Base-by-base conservation (phyloP, 306 rosid species). In the Prunus dulcis region DNA sequence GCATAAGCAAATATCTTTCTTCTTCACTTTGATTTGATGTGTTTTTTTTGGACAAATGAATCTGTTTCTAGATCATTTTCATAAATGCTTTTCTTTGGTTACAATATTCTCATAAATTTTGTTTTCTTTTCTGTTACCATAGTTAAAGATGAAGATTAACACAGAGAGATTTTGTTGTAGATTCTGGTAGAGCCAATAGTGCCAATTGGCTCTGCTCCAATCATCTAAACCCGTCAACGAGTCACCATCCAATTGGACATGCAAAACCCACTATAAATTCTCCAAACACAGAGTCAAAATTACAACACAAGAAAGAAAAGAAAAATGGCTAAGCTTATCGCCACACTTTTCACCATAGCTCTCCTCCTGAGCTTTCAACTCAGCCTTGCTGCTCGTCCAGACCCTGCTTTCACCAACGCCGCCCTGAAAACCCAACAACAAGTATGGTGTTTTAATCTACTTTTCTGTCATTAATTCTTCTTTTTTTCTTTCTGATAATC, bases 311-410 rank as follows among this genome's bases (percentile, higher is more conserved):
- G 1, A 49, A 2, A 25, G 1, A 2, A 25, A 13, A 2, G 8
- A 61, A 15, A 27, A 6, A 89, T 91, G 97, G 78, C 83, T 15
- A 88, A 85, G 78, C 57, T 80, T 0, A 20, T 70, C 41, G 25
- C 60, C 80, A 76, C 86, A 69, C 38, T 87, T 81, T 81, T 91
- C 85, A 80, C 89, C 64, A 41, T 91, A 9, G 69, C 61, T 68
- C 85, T 91, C 70, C 82, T 91, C 30, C 77, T 87, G 1, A 82
- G 86, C 91, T 82, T 81, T n/a, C 71, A 75, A 15, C 78, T 89
- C 20, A 72, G 79, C 69, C 23, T 62, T 49, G 82, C 85, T 9
- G 77, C 85, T 23, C 92, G 87, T 78, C 84, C 84, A 1, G 71
- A 45, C 52, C 75, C 78, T 43, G 68, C 46, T n/a, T 65, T 75